Evolutionary conservation across 192 early-diverging fungal species (phyloP).

Genomic region (Entophlyctis luteolus): DNA sequence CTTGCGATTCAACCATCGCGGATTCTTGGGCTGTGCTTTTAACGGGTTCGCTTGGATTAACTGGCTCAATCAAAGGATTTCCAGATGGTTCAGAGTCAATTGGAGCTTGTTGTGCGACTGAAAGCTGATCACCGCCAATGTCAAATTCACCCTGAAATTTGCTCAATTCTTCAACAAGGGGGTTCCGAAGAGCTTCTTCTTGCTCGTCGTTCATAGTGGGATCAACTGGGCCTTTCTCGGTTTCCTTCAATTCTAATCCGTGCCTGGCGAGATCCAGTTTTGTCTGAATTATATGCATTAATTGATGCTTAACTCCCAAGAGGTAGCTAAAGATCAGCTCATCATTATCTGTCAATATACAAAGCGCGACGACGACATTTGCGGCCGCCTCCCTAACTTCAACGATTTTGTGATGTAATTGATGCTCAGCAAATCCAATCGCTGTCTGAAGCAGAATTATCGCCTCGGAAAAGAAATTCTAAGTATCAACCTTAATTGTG

Average conservation of each 20-base stretch:
- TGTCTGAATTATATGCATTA: slow-evolving; percentile 27
- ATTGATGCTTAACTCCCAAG: slow-evolving; percentile 10
- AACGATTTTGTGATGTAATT: slow-evolving; percentile 54
- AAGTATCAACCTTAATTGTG: slow-evolving; percentile 39
- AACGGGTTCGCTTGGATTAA: too few species aligned
- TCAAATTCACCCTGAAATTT: too few species aligned
- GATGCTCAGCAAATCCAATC: slow-evolving; percentile 53
- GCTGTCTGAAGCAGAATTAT: slow-evolving; percentile 33
- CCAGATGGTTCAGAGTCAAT: too few species aligned
- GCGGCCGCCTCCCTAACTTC: slow-evolving; percentile 61
- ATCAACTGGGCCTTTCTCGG: too few species aligned
- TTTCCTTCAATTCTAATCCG: not conserved
- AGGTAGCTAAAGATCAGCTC: slow-evolving; percentile 36
- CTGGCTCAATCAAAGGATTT: too few species aligned
- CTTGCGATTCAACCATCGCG: too few species aligned
- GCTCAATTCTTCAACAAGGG: too few species aligned
- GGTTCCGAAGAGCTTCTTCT: too few species aligned
- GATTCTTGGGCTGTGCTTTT: too few species aligned
- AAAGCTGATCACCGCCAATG: too few species aligned
- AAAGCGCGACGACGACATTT: slow-evolving; percentile 46
- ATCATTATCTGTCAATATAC: slow-evolving; percentile 16
- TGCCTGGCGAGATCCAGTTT: slow-evolving; percentile 6
- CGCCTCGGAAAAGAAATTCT: not conserved
- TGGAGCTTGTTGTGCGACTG: too few species aligned
- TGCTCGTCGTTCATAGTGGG: too few species aligned